Base-by-base conservation (phyloP, 179 eudicot species). In the Vitellaria paradoxa region DNA sequence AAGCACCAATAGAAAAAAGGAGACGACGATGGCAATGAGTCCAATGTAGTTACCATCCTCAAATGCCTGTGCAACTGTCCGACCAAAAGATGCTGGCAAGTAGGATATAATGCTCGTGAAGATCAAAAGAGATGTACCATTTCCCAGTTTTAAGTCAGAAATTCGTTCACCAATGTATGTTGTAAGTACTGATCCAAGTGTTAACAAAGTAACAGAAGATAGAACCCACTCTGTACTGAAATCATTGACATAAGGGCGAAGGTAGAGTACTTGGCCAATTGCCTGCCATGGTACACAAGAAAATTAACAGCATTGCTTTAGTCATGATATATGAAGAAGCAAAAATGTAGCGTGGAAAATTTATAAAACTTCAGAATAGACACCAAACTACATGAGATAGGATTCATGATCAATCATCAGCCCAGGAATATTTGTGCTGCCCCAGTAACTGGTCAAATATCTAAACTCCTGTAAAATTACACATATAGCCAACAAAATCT, bases 21-120 rank as follows among this genome's bases (percentile, higher is more conserved):
- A 90, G 60, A 83, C 71, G 57, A 91, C 14, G 79, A 85, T 91
- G 81, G 88, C 89, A 50, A 74, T 86, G 50, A 96, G 95, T 60
- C 99, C 99, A 75, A 80, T 67, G 71, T 96, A 92, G 82, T 96
- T 96, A 63, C 98, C 99, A 60, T 91, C 94, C 84, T 94, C 91
- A 79, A 86, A 92, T 76, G 96, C 99, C 84, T 96, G 83, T 52
- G 92, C 89, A 82, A 83, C 91, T 42, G 99, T 96, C 85, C 99
- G 94, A 76, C 98, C 99, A 84, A 96, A 96, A 24, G 99, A 92
- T 77, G 98, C 98, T 8, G 99, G 99, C 85, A 96, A 80, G 78
- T 96, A 93, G 50, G 99, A 96, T 86, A 96, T 89, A 79, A 96
- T 96, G 86, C 92, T 96, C 74, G 99, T 96, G 89, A 96, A 96